Evolutionary conservation across 2,329 filamentous ascomycete genomes (phyloP).

Genomic region (Colletotrichum paranaense): DNA sequence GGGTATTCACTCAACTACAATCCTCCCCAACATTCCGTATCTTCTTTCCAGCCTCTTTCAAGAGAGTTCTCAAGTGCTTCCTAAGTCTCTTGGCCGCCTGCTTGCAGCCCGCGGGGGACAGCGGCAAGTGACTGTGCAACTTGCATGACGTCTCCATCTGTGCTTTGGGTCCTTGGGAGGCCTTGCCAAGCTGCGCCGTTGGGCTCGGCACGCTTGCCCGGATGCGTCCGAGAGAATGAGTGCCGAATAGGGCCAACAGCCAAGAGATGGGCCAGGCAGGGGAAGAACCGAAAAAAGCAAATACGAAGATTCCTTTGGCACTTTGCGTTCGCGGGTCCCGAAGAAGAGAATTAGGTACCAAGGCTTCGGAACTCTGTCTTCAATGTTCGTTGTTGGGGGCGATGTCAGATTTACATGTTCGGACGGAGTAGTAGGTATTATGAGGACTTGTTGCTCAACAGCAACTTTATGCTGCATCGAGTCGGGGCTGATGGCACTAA

Average conservation of each 20-base stretch:
- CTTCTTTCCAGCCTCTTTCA: not conserved
- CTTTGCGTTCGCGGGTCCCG: not conserved
- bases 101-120: not conserved
- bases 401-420: not conserved
- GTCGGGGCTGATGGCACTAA: not conserved
- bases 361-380: not conserved
- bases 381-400: not conserved
- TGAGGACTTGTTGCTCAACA: not conserved
- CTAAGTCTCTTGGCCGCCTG: constrained; percentile 7
- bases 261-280: not conserved
- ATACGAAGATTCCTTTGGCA: not conserved
- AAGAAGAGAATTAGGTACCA: not conserved
- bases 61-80: not conserved
- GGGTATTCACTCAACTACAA: not conserved
- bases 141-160: constrained; percentile 25
- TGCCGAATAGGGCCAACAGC: not conserved
- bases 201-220: not conserved
- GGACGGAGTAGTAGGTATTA: not conserved
- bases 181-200: constrained; percentile 27
- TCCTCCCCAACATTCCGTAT: constrained; percentile 2
- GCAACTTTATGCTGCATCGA: not conserved
- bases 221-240: not conserved
- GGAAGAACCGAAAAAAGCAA: not conserved
- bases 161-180: not conserved
- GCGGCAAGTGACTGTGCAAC: not conserved